Evolutionary conservation across 2,329 filamentous ascomycete genomes (phyloP).

Genomic region (Colletotrichum ledebouriae): DNA sequence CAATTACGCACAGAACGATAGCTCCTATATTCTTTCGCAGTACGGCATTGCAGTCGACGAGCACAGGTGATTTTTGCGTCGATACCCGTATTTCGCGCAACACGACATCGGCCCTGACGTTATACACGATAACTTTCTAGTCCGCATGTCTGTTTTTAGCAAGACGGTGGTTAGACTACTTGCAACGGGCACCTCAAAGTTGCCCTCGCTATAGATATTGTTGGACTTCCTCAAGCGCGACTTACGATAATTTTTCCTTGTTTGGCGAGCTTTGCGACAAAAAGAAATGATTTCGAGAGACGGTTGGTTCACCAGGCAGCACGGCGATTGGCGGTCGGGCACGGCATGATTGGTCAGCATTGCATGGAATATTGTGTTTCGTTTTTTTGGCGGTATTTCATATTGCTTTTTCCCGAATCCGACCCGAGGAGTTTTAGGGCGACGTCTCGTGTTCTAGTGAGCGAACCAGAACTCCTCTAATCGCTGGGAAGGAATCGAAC

Average conservation of each 20-base stretch:
- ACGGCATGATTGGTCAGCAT: slow-evolving; percentile 41
- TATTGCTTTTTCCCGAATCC: slow-evolving; percentile 18
- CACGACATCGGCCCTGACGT: slow-evolving; percentile 4
- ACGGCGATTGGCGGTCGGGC: slow-evolving; percentile 35
- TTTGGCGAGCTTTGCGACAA: slow-evolving; percentile 36
- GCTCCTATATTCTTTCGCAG: not conserved
- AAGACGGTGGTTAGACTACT: slow-evolving; percentile 14
- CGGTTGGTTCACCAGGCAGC: slow-evolving; percentile 28
- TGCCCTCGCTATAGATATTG: slow-evolving; percentile 26
- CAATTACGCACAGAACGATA: not conserved
- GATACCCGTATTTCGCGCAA: not conserved
- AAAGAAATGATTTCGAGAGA: slow-evolving; percentile 31
- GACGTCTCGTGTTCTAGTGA: slow-evolving; percentile 1
- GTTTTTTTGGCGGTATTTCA: slow-evolving; percentile 31
- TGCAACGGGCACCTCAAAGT: slow-evolving; percentile 13
- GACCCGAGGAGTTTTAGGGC: not conserved
- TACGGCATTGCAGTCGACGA: slow-evolving; percentile 22
- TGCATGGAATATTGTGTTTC: slow-evolving; percentile 37
- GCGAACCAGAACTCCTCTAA: no score
- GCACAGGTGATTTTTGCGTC: slow-evolving; percentile 13
- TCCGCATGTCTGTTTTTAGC: not conserved
- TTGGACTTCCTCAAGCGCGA: slow-evolving; percentile 39
- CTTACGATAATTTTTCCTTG: slow-evolving; percentile 38
- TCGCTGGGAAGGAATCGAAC: not conserved
- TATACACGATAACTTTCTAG: not conserved